Conservation (phyloP, 176 grass and related monocot species). For the Bothriochloa decipiens region DNA sequence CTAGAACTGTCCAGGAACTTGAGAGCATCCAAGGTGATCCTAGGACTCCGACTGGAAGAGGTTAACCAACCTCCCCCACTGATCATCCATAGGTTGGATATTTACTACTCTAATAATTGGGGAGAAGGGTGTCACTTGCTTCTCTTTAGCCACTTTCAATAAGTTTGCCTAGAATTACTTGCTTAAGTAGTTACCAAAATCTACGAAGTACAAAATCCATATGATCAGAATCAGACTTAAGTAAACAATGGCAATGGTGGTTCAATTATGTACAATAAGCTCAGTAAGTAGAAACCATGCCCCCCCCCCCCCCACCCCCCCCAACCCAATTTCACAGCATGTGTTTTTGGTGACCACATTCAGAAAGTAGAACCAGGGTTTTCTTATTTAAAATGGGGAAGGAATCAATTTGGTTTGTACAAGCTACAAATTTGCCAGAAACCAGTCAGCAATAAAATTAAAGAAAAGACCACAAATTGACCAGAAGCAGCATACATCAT, state of each 20-base stretch:
- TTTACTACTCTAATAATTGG: constrained; percentile 1
- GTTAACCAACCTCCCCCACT: not conserved
- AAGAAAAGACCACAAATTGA: not conserved
- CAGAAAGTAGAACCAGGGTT: constrained; percentile 13
- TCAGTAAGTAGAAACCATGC: not conserved
- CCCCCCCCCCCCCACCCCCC: too few relatives aligned
- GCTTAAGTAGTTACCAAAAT: not conserved
- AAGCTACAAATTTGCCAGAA: constrained; percentile 2
- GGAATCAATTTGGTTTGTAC: not conserved
- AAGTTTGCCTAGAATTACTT: constrained; percentile 7
- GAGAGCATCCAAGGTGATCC: not conserved
- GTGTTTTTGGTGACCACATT: not conserved
- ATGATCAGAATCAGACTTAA: not conserved
- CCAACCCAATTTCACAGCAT: not conserved
- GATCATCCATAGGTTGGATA: not conserved
- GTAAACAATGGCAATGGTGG: not conserved
- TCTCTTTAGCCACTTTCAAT: constrained; percentile 12
- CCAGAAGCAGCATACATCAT: not conserved
- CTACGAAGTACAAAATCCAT: not conserved
- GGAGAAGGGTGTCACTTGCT: not conserved
- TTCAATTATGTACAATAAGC: constrained; percentile 4
- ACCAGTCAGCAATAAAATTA: not conserved
- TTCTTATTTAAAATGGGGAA: not conserved
- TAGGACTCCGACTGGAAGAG: not conserved
- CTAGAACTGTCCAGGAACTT: not conserved